Percentiles rank a stretch among this genome's conserved stretches.
These are phyloP conservation scores for Cytidiella melzeri DNA, from an alignment of 768 basidiomycete genomes.

Conservation along the genomic window DNA sequence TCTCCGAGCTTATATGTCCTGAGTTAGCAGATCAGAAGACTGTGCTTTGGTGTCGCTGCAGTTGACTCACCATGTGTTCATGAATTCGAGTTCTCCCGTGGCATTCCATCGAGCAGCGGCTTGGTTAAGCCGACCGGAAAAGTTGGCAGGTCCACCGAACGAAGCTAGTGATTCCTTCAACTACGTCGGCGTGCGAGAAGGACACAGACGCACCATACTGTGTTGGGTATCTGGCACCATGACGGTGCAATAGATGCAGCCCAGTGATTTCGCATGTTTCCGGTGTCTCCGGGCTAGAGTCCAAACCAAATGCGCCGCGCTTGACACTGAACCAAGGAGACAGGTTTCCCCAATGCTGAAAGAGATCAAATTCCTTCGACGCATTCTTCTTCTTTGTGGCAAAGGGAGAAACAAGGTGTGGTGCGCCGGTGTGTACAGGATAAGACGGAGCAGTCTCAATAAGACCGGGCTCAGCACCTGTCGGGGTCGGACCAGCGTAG, in stretches of 20 bases:
- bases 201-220: constrained; percentile 43
- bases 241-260: constrained; percentile 74
- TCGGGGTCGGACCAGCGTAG: constrained; percentile 71
- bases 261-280: constrained; percentile 66
- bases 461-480: constrained; percentile 69
- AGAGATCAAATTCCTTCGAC: constrained; percentile 48
- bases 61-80: constrained; percentile 70
- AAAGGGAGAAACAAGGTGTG: constrained; percentile 54
- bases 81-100: constrained; percentile 59
- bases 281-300: constrained; percentile 66
- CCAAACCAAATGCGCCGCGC: constrained; percentile 59
- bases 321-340: constrained; percentile 82
- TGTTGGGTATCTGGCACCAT: constrained; percentile 71
- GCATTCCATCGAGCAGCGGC: constrained; percentile 56
- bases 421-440: constrained; percentile 66
- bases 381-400: constrained; percentile 21
- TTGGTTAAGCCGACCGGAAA: constrained; percentile 50
- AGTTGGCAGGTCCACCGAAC: constrained; percentile 57
- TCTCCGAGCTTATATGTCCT: constrained; percentile 90
- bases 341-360: constrained; percentile 79
- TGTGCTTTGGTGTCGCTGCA: not conserved
- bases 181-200: not conserved
- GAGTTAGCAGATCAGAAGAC: not conserved
- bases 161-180: constrained; percentile 30
- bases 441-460: constrained; percentile 74